Conservation (phyloP, 2,329 filamentous ascomycete genomes). For the Xylaria sp. region DNA sequence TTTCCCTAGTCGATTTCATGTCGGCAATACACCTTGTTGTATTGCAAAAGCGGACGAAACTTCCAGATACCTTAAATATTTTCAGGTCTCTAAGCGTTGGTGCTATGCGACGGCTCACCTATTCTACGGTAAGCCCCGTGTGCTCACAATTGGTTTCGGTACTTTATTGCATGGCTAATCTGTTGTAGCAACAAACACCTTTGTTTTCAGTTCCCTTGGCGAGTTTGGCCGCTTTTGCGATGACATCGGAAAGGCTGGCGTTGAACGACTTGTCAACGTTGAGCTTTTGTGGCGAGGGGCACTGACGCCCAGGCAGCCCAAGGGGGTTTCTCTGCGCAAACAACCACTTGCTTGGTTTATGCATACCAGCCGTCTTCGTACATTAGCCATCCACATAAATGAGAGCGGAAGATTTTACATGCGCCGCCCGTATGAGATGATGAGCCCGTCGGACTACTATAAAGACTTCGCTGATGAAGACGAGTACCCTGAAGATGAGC, state of each 20-base stretch:
- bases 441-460: conserved; percentile 3
- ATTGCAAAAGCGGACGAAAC: conserved; percentile 52
- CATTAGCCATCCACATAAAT: conserved; percentile 53
- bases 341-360: conserved; percentile 51
- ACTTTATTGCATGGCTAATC: conserved; percentile 10
- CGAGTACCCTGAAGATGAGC: conserved; percentile 16
- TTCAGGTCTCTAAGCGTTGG: conserved; percentile 56
- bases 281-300: conserved; percentile 54
- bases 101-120: conserved; percentile 54
- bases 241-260: conserved; percentile 53
- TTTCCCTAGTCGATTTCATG: conserved; percentile 55
- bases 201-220: conserved; percentile 64
- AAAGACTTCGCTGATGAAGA: conserved; percentile 32
- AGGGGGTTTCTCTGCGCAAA: conserved; percentile 52
- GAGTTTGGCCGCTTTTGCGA: conserved; percentile 60
- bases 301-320: conserved; percentile 7
- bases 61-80: conserved; percentile 50
- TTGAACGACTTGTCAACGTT: conserved; percentile 57
- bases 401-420: conserved; percentile 50
- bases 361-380: conserved; percentile 54
- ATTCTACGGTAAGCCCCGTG: conserved; percentile 55
- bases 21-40: conserved; percentile 47
- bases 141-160: not conserved
- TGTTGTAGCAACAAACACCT: conserved; percentile 52
- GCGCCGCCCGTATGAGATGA: conserved; percentile 54